Evolutionary conservation across 306 rosid species (phyloP), one percentile per base, ranked within the genome.

Genomic region (Quercus berberidifolia): DNA sequence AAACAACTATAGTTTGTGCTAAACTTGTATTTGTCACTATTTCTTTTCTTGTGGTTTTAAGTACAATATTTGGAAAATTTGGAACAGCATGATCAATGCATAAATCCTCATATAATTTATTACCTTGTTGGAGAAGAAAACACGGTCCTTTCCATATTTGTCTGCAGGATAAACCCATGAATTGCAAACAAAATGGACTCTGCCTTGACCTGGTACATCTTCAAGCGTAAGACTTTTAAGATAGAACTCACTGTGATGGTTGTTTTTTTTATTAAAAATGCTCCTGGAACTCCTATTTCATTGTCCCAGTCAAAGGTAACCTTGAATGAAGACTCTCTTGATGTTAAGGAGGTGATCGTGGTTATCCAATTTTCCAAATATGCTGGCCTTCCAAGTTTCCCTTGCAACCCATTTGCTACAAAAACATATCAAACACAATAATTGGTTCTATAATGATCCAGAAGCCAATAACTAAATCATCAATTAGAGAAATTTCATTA

Each of bases 71-170:
- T 49, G 0, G 0, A 49, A 49, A 49, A 5, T 49, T 49, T 12
- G 54, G 4, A 49, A 49, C 54, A 1, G 0, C 54, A 49, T 49
- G 54, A 49, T 49, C 17, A 12, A 95, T 89, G 79, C 84, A 81
- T 1, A 56, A 69, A 46, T 13, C 79, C 59, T 17, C 21, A 55
- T 20, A 57, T 57, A 57, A 57, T 6, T 21, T 19, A 25, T 74
- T 87, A 90, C 98, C 92, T 91, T 77, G 90, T 93, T 93, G 19
- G 80, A 62, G 88, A 93, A 93, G 95, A 93, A 93, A 77, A 91
- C 46, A 15, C 97, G 91, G 52, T 86, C 92, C 1, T 78, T 86
- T 38, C 79, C 31, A 74, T 93, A 91, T 82, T 87, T 89, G 12
- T 86, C 52, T 8, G 87, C 75, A 49, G 95, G 95, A 79, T 91